Evolutionary conservation across 1,139 yeast species (phyloP), one percentile per base, ranked within the genome.

Genomic region (Schizosaccharomyces versatilis): DNA sequence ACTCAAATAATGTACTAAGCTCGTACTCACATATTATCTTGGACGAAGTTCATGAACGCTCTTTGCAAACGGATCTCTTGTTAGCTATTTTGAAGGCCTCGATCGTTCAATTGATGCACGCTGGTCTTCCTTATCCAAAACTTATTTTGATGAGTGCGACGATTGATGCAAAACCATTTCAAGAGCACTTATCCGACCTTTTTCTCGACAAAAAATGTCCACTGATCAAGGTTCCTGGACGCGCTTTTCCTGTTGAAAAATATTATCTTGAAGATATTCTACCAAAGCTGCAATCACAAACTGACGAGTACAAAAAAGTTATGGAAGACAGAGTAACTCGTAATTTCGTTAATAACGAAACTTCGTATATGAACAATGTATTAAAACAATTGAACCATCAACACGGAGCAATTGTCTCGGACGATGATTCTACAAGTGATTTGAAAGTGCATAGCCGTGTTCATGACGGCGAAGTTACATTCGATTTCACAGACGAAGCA

Each of bases 31-130:
- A 94, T 62, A 76, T 90, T 7, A 83, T 90, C 14, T 84, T 90
- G 80, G 98, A 90, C 69, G 98, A 90, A 67, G 98, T 97, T 0
- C 98, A 90, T 66, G 98, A 90, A 68, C 70, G 98, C 54, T 78
- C 95, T 0, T 69, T 90, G 47, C 84, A 80, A 62, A 86, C 96
- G 0, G 98, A 90, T 66, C 77, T 90, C 1, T 64, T 88, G 12
- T 67, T 90, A 59, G 97, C 97, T 0, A 66, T 88, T 8, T 78
- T 90, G 62, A 80, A 79, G 61, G 70, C 73, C 39, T 69, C 88
- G 1, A 67, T 88, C 3, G 64, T 71, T 0, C 71, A 73, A 55
- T 72, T 90, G 52, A 66, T 75, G 55, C 57, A 59, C 9, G 59
- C 19, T 78, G 81, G 6, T 56, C 68, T 96, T 59, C 71, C 80